These are phyloP conservation scores for Penicillium sp. DNA, from an alignment of 2,329 filamentous ascomycete species.

Conservation along the genomic window DNA sequence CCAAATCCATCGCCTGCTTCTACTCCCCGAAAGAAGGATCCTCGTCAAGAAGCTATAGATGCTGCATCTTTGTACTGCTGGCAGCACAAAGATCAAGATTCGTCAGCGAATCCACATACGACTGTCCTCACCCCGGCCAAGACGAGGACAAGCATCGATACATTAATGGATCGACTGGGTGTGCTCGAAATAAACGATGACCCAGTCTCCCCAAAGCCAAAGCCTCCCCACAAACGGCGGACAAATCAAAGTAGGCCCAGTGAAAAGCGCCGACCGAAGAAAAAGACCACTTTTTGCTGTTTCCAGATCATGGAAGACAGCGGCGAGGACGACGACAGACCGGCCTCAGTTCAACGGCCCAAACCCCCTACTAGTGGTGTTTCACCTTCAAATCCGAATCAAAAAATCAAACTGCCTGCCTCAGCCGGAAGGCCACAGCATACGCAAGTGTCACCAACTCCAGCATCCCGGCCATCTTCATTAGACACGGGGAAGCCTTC, in stretches of 20 bases:
- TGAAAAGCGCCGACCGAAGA: slow-evolving; percentile 20
- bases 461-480: slow-evolving; percentile 15
- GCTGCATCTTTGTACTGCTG: slow-evolving; percentile 70
- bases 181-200: slow-evolving; percentile 62
- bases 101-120: slow-evolving; percentile 17
- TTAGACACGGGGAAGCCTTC: slow-evolving; percentile 23
- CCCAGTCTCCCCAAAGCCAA: slow-evolving; percentile 8
- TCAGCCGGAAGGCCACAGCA: slow-evolving; percentile 10
- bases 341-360: slow-evolving; percentile 24
- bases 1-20: slow-evolving; percentile 32
- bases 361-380: slow-evolving; percentile 5
- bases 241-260: slow-evolving; percentile 11
- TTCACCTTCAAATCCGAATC: slow-evolving; percentile 10
- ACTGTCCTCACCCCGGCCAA: slow-evolving; percentile 48
- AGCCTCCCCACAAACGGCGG: slow-evolving; percentile 5
- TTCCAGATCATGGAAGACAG: slow-evolving; percentile 32
- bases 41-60: slow-evolving; percentile 25
- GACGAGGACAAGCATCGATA: slow-evolving; percentile 79
- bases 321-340: slow-evolving; percentile 30
- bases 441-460: slow-evolving; percentile 8
- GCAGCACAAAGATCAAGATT: slow-evolving; percentile 90
- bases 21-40: slow-evolving; percentile 29
- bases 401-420: background rate
- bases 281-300: slow-evolving; percentile 34
- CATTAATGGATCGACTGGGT: slow-evolving; percentile 75